Conservation (phyloP, 2,329 filamentous ascomycete genomes). For the Trichoderma koningii region DNA sequence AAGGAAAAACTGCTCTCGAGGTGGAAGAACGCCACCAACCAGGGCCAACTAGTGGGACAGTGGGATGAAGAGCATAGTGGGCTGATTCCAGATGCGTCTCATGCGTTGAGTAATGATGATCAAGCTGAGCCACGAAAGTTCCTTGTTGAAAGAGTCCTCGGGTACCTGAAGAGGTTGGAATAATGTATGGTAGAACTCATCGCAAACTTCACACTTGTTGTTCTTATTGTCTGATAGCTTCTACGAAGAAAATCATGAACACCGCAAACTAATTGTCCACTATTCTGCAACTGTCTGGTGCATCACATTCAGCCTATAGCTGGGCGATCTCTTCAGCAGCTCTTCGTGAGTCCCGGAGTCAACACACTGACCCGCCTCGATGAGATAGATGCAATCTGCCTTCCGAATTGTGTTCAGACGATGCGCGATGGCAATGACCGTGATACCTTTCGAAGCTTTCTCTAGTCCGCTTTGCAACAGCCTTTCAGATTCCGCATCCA, state of each 20-base stretch:
- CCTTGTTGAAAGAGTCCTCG: background rate
- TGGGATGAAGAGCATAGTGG: slow-evolving; percentile 53
- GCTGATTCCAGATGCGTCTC: slow-evolving; percentile 50
- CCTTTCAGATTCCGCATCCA: slow-evolving; percentile 64
- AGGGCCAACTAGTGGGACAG: slow-evolving; percentile 37
- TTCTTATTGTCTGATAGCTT: background rate
- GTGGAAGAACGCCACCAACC: slow-evolving; percentile 47
- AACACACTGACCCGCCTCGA: slow-evolving; percentile 1
- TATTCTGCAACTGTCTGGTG: slow-evolving; percentile 6
- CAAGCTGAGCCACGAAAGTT: slow-evolving; percentile 44
- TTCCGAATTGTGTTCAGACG: slow-evolving; percentile 5
- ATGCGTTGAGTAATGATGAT: slow-evolving; percentile 51
- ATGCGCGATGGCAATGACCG: slow-evolving; percentile 7
- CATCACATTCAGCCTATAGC: slow-evolving; percentile 4
- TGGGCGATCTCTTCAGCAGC: background rate
- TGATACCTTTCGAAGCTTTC: slow-evolving; percentile 30
- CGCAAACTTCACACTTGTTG: background rate
- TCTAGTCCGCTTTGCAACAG: slow-evolving; percentile 61
- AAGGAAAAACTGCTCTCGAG: slow-evolving; percentile 46
- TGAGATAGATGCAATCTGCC: background rate
- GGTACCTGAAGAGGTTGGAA: background rate
- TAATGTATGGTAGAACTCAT: background rate
- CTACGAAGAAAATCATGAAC: background rate
- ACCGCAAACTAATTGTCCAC: background rate
- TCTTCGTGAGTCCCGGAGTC: slow-evolving; percentile 6